phyloP scores from a whole-genome alignment of 805 yeast species.

The Zygosaccharomyces pseudorouxii region DNA sequence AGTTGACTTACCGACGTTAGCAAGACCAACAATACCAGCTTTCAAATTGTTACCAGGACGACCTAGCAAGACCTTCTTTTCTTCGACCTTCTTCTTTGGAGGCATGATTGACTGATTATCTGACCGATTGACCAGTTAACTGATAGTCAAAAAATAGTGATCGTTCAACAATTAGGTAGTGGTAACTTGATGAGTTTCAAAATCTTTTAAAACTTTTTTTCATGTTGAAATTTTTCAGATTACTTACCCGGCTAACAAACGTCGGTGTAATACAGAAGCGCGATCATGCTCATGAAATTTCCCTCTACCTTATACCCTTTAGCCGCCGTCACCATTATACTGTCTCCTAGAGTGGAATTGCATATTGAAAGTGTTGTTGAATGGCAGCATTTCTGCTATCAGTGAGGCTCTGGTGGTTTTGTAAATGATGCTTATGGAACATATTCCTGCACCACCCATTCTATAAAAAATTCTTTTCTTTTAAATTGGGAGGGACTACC shows the following conservation, averaged over 20 bases:
- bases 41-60: conserved; percentile 74
- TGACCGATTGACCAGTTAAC: neutral
- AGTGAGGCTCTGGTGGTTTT: too few species aligned
- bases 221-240: neutral
- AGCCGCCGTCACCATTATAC: too few species aligned
- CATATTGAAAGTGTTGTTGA: too few species aligned
- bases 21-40: conserved; percentile 93
- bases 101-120: conserved; percentile 27
- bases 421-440: too few species aligned
- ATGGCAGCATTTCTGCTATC: too few species aligned
- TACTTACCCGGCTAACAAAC: neutral
- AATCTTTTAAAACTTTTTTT: conserved; percentile 3
- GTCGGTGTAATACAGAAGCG: neutral
- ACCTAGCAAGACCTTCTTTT: conserved; percentile 70
- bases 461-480: too few species aligned
- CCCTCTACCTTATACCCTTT: neutral
- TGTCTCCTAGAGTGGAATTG: too few species aligned
- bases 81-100: conserved; percentile 42
- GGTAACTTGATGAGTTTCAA: conserved; percentile 2
- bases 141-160: neutral
- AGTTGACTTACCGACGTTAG: conserved; percentile 93
- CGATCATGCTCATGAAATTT: neutral
- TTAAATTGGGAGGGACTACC: too few species aligned
- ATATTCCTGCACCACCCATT: too few species aligned
- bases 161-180: neutral